Evolutionary conservation across 805 yeast genomes (phyloP), one percentile per base, ranked within the genome.

Genomic region (Kodamaea lidongshanica): DNA sequence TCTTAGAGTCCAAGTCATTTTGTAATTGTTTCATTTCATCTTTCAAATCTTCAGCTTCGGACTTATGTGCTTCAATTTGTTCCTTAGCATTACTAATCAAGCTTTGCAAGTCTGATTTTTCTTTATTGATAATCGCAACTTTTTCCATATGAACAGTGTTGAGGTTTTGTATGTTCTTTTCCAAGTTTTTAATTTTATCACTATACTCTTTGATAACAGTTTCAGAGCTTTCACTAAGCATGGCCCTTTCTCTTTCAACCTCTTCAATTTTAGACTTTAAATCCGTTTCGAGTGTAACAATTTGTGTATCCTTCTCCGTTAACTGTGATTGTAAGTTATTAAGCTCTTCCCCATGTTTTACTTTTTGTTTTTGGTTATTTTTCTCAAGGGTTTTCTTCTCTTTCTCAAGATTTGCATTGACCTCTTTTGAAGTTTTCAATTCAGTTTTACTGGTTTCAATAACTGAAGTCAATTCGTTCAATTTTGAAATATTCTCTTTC

Each of bases 171-270:
- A 54, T 19, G 4, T 50, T 44, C 5, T 51, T 61, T 36, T 74
- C 79, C 10, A 74, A 43, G 6, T 38, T 41, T 10, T 58, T 52
- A 6, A 72, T 61, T 41, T 64, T 69, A 17, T 63, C 67, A 7
- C 67, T 56, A 39, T 71, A 72, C 33, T 71, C 74, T 38, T 67
- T 60, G 0, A 71, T 56, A 0, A 67, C 55, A 0, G 72, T 58
- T 33, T 70, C 74, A 0, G 80, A 72, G 28, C 56, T 67, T 31
- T 70, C 69, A 32, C 63, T 63, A 8, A 71, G 45, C 41, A 67
- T 50, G 8, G 51, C 55, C 32, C 79, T 54, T 41, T 74, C 79
- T 19, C 57, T 58, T 27, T 74, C 79, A 36, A 74, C 63, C 24
- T 68, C 77, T 23, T 50, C 37, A 1, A 42, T 41, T 37, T 67